These are phyloP conservation scores for Dissophora globulifera DNA, from an alignment of 192 early-diverging fungal genomes.

Conservation along the genomic window DNA sequence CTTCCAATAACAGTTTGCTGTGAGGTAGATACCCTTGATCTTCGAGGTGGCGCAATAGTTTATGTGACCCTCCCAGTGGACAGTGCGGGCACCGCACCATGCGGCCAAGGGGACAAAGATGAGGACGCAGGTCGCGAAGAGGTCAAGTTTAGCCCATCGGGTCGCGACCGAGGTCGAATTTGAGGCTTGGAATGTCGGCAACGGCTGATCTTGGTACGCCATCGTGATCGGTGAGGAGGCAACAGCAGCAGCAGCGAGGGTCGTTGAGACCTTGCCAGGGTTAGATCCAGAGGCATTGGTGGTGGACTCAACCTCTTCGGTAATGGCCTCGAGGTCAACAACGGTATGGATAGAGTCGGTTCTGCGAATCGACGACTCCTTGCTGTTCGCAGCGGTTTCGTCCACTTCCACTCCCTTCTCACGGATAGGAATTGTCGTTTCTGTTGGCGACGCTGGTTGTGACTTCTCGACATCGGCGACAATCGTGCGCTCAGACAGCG, in stretches of 20 bases:
- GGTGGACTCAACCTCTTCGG: constrained; percentile 16
- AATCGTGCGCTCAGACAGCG: constrained; percentile 43
- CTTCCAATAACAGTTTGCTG: constrained; percentile 44
- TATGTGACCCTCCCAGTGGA: constrained; percentile 37
- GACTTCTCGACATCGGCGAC: constrained; percentile 34
- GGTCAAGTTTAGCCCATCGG: constrained; percentile 38
- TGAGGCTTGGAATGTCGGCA: constrained; percentile 48
- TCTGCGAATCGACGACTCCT: constrained; percentile 22
- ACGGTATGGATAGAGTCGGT: constrained; percentile 41
- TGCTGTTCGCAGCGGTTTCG: constrained; percentile 19
- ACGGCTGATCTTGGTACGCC: constrained; percentile 39
- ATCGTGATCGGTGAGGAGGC: constrained; percentile 25
- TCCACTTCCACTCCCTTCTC: too few relatives aligned
- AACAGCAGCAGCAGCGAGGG: constrained; percentile 4
- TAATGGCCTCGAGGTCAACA: constrained; percentile 31
- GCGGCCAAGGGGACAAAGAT: constrained; percentile 43
- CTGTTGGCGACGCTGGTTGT: too few relatives aligned
- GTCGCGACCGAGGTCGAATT: constrained; percentile 31
- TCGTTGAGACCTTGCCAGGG: neutral
- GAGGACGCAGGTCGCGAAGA: constrained; percentile 29
- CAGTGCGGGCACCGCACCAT: constrained; percentile 34
- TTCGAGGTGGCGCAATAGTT: constrained; percentile 40
- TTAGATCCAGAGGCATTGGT: neutral
- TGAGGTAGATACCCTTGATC: constrained; percentile 13
- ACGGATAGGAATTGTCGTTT: too few relatives aligned